A percentile compares a stretch with the other conserved stretches of the same genome.
These are phyloP conservation scores for Exutisphaerella laricina DNA, from an alignment of 2,329 filamentous ascomycete genomes.

Conservation along the genomic window DNA sequence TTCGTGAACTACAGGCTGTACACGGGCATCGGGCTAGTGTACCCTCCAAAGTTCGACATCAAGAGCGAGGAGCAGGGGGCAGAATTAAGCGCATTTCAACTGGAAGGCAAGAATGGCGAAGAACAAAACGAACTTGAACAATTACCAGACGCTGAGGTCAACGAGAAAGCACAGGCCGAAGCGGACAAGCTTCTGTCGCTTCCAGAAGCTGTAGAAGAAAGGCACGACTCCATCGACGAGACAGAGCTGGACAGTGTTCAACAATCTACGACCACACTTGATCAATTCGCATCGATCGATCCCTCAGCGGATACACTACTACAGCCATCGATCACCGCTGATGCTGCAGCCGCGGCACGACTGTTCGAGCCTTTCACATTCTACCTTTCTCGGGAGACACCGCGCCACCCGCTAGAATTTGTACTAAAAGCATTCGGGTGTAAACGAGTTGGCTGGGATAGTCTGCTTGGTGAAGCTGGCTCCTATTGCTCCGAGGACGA, in stretches of 20 bases:
- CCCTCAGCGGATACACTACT: slow-evolving; percentile 79
- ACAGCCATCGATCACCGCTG: slow-evolving; percentile 63
- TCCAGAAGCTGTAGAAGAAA: slow-evolving; percentile 31
- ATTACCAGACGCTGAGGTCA: slow-evolving; percentile 25
- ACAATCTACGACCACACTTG: slow-evolving; percentile 52
- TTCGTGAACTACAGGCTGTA: slow-evolving; percentile 97
- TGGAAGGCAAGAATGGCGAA: slow-evolving; percentile 66
- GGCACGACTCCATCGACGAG: slow-evolving; percentile 17
- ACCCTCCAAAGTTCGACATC: slow-evolving; percentile 89
- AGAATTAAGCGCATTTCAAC: slow-evolving; percentile 82
- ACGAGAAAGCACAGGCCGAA: slow-evolving; percentile 44
- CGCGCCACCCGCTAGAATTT: slow-evolving; percentile 84
- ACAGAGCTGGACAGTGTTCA: slow-evolving; percentile 9
- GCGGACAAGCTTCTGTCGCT: slow-evolving; percentile 42
- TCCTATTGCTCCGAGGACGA: slow-evolving; percentile 88
- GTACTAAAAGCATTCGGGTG: slow-evolving; percentile 90
- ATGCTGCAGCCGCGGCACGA: slow-evolving; percentile 58
- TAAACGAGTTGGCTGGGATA: slow-evolving; percentile 93
- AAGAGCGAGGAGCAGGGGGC: slow-evolving; percentile 82
- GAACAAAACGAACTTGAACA: slow-evolving; percentile 26
- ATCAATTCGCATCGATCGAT: slow-evolving; percentile 83
- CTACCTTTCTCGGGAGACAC: slow-evolving; percentile 90
- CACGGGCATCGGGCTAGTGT: slow-evolving; percentile 83
- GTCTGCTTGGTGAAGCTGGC: slow-evolving; percentile 73
- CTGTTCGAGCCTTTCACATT: slow-evolving; percentile 86